Conservation (phyloP, 208 protist genomes). For the Crithidia bombi region DNA sequence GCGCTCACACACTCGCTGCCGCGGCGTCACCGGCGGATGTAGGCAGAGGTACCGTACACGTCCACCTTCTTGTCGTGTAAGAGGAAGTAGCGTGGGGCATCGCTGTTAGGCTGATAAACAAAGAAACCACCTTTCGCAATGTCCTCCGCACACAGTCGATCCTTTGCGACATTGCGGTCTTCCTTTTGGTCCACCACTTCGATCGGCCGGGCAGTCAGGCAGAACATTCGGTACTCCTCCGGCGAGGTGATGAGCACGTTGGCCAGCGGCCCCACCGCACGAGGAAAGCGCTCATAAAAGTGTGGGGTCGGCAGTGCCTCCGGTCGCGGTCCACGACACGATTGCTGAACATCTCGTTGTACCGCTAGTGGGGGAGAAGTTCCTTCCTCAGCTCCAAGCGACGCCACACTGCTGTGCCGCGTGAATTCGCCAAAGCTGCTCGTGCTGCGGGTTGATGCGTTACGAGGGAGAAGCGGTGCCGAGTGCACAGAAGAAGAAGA, state of each 20-base stretch:
- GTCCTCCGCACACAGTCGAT: not conserved
- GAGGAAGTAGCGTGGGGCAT: not conserved
- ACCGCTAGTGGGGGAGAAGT: too few relatives aligned
- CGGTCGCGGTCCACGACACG: not conserved
- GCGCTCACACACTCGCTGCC: too few relatives aligned
- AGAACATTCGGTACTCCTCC: not conserved
- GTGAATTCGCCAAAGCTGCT: not conserved
- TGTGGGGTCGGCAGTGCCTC: not conserved
- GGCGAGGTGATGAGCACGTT: conserved; percentile 8
- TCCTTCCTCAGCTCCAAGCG: too few relatives aligned
- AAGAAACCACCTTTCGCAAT: conserved; percentile 2
- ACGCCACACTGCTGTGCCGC: not conserved
- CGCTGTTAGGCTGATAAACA: conserved; percentile 2
- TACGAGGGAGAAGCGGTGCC: not conserved
- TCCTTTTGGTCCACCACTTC: not conserved
- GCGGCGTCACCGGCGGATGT: not conserved
- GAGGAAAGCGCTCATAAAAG: conserved; percentile 12
- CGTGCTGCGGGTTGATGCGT: not conserved
- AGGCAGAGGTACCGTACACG: conserved; percentile 8
- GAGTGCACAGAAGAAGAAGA: not conserved
- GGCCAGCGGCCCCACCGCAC: conserved; percentile 10
- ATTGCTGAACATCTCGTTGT: too few relatives aligned
- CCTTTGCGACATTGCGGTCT: not conserved
- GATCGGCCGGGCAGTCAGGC: not conserved
- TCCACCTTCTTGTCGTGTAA: not conserved